Conservation (phyloP, 1,284 basidiomycete genomes). For the Ceratobasidium sp. region DNA sequence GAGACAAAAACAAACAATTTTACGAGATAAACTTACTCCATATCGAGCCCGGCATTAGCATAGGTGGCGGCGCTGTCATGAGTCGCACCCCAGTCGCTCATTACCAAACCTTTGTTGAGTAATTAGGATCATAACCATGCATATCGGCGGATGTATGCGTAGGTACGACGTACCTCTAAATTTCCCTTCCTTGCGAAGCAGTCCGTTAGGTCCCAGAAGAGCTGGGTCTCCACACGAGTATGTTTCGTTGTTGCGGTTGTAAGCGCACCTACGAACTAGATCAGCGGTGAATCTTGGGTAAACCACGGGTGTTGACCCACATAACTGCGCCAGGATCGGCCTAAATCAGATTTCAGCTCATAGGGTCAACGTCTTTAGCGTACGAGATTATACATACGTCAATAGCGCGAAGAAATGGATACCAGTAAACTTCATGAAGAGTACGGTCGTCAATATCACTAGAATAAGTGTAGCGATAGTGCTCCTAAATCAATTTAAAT, state of each 20-base stretch:
- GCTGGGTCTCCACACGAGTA: constrained; percentile 47
- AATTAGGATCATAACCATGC: background rate
- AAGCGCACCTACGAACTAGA: constrained; percentile 37
- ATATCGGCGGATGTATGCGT: background rate
- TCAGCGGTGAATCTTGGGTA: background rate
- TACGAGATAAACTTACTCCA: constrained; percentile 40
- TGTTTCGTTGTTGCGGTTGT: constrained; percentile 47
- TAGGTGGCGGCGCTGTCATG: constrained; percentile 45
- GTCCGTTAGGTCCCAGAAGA: constrained; percentile 40
- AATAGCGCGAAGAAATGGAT: constrained; percentile 46
- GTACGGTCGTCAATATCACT: constrained; percentile 49
- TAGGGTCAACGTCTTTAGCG: background rate
- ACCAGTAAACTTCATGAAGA: constrained; percentile 47
- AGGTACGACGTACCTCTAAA: constrained; percentile 5
- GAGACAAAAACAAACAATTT: background rate
- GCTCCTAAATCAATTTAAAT: constrained; percentile 14
- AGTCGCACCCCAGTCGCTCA: constrained; percentile 48
- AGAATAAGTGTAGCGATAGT: constrained; percentile 46
- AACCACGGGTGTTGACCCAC: background rate
- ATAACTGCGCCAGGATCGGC: constrained; percentile 42
- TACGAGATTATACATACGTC: constrained; percentile 24
- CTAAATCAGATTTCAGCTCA: background rate
- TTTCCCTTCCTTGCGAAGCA: constrained; percentile 38
- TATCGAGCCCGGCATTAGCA: constrained; percentile 48
- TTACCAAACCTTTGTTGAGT: constrained; percentile 21